These are phyloP conservation scores for Sugiyamaella marilandica DNA, from an alignment of 805 yeast genomes.

Conservation along the genomic window DNA sequence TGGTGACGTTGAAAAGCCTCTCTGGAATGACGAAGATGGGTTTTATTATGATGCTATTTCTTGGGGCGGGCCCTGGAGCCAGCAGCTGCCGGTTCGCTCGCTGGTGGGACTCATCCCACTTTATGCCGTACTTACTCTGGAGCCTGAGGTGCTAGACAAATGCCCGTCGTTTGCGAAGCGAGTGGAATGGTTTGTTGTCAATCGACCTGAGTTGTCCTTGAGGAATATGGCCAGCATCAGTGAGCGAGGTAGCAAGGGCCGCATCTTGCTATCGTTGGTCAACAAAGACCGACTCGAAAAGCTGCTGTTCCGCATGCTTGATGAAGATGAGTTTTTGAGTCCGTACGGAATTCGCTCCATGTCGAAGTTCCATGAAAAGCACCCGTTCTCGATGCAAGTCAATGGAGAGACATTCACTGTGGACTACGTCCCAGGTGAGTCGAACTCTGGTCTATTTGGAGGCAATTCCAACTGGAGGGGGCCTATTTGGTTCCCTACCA, in stretches of 20 bases:
- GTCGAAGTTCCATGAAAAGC: slow-evolving; percentile 76
- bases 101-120: slow-evolving; percentile 88
- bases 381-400: slow-evolving; percentile 82
- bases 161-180: slow-evolving; percentile 82
- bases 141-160: slow-evolving; percentile 70
- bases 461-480: slow-evolving; percentile 98
- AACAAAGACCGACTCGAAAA: slow-evolving; percentile 71
- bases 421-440: slow-evolving; percentile 78
- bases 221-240: slow-evolving; percentile 84
- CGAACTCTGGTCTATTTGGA: slow-evolving; percentile 90
- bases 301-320: slow-evolving; percentile 74
- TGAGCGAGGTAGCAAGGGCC: slow-evolving; percentile 73
- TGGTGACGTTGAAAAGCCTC: slow-evolving; percentile 50
- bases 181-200: slow-evolving; percentile 75
- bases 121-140: slow-evolving; percentile 83
- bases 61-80: slow-evolving; percentile 63
- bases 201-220: slow-evolving; percentile 61
- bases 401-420: slow-evolving; percentile 68
- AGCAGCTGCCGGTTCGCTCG: slow-evolving; percentile 78
- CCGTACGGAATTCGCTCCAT: slow-evolving; percentile 83
- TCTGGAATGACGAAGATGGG: slow-evolving; percentile 87
- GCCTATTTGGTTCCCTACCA: slow-evolving; percentile 95
- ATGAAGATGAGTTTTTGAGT: slow-evolving; percentile 80
- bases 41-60: slow-evolving; percentile 88
- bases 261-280: slow-evolving; percentile 74